Percentiles rank a stretch among this genome's conserved stretches.
phyloP scores from a whole-genome alignment of 1,139 yeast genomes.

The Zygosaccharomyces pseudobailii region DNA sequence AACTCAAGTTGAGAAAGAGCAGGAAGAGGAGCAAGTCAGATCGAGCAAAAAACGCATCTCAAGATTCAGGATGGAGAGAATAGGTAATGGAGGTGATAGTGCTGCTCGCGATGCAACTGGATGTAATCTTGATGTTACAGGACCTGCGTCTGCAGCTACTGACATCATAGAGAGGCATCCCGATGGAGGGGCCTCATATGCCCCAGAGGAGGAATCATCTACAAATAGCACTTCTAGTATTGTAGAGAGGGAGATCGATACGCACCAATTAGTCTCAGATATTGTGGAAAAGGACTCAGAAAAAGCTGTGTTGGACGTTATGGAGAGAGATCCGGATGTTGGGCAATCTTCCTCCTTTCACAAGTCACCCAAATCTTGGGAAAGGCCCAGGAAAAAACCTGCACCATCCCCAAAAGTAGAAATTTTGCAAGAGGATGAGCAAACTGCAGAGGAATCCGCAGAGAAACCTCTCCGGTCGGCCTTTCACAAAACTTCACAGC shows the following conservation, averaged over 20 bases:
- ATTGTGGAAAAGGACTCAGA: slow-evolving; percentile 5
- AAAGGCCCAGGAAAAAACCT: slow-evolving; percentile 7
- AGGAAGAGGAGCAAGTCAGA: slow-evolving; percentile 7
- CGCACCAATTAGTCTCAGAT: not conserved
- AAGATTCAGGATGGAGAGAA: slow-evolving; percentile 27
- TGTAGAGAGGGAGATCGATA: slow-evolving; percentile 1
- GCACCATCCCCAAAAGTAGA: not conserved
- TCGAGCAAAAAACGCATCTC: slow-evolving; percentile 26
- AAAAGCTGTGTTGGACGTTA: slow-evolving; percentile 19
- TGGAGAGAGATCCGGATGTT: slow-evolving; percentile 18
- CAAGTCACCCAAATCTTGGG: slow-evolving; percentile 13
- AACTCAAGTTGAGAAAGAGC: slow-evolving; percentile 9
- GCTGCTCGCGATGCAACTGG: not conserved
- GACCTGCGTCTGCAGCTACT: not conserved
- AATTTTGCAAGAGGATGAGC: not conserved
- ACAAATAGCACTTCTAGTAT: not conserved
- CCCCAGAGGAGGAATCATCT: not conserved
- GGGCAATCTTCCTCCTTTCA: not conserved
- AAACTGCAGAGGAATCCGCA: too few relatives aligned
- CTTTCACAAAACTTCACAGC: not conserved
- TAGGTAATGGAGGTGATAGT: not conserved
- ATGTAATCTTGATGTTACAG: too few relatives aligned
- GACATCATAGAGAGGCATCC: not conserved
- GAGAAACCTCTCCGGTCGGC: not conserved
- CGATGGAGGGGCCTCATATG: not conserved